Base-by-base conservation (phyloP, 2,329 filamentous ascomycete species). In the Emmonsiellopsis sp. region DNA sequence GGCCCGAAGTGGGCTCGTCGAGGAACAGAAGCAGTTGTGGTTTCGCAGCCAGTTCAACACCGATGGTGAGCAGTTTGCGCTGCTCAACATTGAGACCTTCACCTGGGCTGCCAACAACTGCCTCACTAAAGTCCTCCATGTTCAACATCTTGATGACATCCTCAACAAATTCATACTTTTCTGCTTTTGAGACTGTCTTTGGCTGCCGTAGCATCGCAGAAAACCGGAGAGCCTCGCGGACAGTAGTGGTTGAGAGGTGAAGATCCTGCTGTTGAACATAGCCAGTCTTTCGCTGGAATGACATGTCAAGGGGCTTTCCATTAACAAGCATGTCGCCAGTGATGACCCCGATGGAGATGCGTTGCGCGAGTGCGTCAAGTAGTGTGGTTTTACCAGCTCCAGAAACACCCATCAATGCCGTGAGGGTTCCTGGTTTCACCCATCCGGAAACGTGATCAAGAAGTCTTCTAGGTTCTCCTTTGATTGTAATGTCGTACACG, bases 41-140 rank as follows among this genome's bases (percentile, higher is more conserved):
- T 73, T 92, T 95, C 3, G 91, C 91, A 34, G 88, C 91, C 21
- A 97, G 78, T 67, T 97, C 92, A 17, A 96, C 90, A 66, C 89
- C 92, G 57, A 96, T 95, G 0, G 89, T 95, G 10, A 95, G 77
- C 58, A 88, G 84, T 65, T 84, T 84, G 6, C 81, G 74, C 63
- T 84, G 81, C 61, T 84, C 81, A 36, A 79, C 75, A 54, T 79
- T 80, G 49, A 80, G 66, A 64, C 77, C 90, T 72, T 93, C 87
- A 44, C 91, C 90, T 1, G 87, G 88, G 32, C 89, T 83, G 74
- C 91, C 91, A 53, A 96, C 87, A 40, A 95, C 78, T 8, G 90
- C 90, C 62, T 94, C 89, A 7, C 88, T 87, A 61, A 92, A 95
- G 48, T 88, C 83, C 56, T 88, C 77, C 90, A 96, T 95, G 36